Evolutionary conservation across 805 yeast genomes (phyloP).

Genomic region (Pichia occidentalis): DNA sequence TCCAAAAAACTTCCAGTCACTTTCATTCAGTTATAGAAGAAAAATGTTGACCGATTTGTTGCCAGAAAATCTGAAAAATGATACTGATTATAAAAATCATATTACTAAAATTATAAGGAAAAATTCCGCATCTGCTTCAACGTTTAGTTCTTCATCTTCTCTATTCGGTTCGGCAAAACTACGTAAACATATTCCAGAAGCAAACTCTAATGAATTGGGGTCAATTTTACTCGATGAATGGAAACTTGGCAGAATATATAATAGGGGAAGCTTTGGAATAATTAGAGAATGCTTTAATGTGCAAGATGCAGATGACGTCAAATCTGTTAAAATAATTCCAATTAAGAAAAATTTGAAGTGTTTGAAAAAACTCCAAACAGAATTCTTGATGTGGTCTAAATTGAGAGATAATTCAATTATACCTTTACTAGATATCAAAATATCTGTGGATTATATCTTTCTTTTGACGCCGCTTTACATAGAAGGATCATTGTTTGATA

Average conservation of each 20-base stretch:
- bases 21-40: constrained; percentile 48
- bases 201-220: constrained; percentile 52
- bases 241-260: constrained; percentile 65
- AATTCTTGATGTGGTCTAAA: constrained; percentile 68
- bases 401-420: constrained; percentile 60
- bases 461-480: constrained; percentile 61
- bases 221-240: constrained; percentile 50
- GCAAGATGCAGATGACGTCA: constrained; percentile 14
- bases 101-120: constrained; percentile 26
- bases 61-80: constrained; percentile 23
- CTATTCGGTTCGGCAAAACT: constrained; percentile 15
- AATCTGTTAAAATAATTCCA: constrained; percentile 28
- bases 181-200: constrained; percentile 1
- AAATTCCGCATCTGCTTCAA: constrained; percentile 17
- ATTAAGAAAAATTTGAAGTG: constrained; percentile 37
- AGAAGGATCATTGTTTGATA: constrained; percentile 78
- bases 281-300: constrained; percentile 39
- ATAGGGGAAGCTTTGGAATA: constrained; percentile 87
- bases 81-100: constrained; percentile 28
- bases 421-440: constrained; percentile 53
- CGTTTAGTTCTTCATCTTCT: constrained; percentile 18
- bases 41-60: constrained; percentile 27
- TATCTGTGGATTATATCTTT: constrained; percentile 54
- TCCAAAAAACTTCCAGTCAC: constrained; percentile 42
- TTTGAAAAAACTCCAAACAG: constrained; percentile 57